Evolutionary conservation across 257 asterid species (phyloP).

Genomic region (Solanum boliviense): DNA sequence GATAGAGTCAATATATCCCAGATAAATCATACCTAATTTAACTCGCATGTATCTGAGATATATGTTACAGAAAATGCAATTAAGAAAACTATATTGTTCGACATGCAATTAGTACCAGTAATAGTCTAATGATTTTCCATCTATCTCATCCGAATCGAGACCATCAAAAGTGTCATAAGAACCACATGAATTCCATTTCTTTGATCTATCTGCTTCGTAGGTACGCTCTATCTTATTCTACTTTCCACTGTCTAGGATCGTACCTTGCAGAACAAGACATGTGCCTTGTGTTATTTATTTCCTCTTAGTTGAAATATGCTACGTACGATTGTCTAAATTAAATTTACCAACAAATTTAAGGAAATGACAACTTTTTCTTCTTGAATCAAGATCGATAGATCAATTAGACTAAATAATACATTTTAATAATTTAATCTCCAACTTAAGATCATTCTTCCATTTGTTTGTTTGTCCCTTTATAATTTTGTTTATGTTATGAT

Average conservation of each 20-base stretch:
- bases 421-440: background rate
- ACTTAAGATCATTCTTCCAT: background rate
- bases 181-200: background rate
- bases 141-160: background rate
- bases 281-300: background rate
- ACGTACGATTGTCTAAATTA: background rate
- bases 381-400: background rate
- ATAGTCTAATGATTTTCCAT: background rate
- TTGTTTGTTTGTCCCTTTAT: background rate
- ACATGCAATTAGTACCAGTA: background rate
- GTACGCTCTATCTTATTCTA: background rate
- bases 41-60: fast-evolving
- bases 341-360: background rate
- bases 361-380: background rate
- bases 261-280: background rate
- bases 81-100: background rate
- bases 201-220: background rate
- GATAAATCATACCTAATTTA: too few relatives aligned
- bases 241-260: background rate
- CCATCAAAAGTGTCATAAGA: too few relatives aligned
- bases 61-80: background rate
- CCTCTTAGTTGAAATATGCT: background rate
- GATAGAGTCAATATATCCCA: background rate
- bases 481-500: background rate
- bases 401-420: background rate